Evolutionary conservation across 192 early-diverging fungal genomes (phyloP), one percentile per base, ranked within the genome.

Genomic region (Phlyctochytrium arcticum): DNA sequence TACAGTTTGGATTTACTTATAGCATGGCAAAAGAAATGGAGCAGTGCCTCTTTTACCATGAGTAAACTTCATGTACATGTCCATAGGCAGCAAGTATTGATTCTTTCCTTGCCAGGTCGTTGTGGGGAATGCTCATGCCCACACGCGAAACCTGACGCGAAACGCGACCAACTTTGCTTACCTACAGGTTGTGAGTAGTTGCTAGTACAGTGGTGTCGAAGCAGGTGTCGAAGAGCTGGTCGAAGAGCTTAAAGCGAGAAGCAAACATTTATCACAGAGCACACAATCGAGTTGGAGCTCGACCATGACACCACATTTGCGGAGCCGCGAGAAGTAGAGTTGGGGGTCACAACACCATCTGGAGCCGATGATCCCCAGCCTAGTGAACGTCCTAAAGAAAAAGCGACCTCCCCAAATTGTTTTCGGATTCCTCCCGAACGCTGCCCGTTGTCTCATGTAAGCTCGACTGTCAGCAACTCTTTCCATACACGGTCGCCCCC

Each of bases 261-360:
- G 32, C 85, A 88, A 57, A 77, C 87, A 15, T 70, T 85, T n/a
- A 90, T 90, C 12, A 60, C 79, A 15, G 92, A 96, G 64, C 73
- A 79, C 34, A 79, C 82, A 31, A 81, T 90, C 32, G 94, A 95
- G 66, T 64, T 96, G 42, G 88, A 92, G 65, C 73, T 96, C 9
- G 92, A 95, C 70, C 85, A 90, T 35, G 82, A 89, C 57, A 92
- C 89, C 5, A 73, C 79, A 24, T 91, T 92, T 48, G 62, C 29
- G 21, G 62, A 67, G 54, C 24, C 54, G 17, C 48, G 51, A 12
- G 36, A 53, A 31, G 57, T 57, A 21, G 72, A 34, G 61, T 51
- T 39, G 48, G 31, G 54, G 44, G 46, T 42, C 39, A 51, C 36
- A 6, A 63, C 34, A 48, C 36, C 48, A 15, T 30, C 6, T 36